A percentile compares a stretch with the other conserved stretches of the same genome.
Conservation (phyloP, 495 filamentous ascomycete genomes). For the Talaromyces adpressus region DNA sequence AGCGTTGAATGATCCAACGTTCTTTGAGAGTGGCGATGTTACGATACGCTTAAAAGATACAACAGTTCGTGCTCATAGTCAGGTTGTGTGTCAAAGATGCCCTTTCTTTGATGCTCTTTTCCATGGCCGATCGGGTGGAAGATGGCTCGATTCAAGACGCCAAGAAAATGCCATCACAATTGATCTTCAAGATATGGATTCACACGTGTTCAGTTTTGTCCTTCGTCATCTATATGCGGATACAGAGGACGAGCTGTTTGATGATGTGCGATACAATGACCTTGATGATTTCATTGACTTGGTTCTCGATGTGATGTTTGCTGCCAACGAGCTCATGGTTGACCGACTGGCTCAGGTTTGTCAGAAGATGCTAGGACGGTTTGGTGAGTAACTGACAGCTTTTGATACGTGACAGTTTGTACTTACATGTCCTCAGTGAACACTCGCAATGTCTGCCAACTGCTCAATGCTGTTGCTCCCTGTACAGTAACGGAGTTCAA, state of each 20-base stretch:
- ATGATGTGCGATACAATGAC: constrained; percentile 60
- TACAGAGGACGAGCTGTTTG: constrained; percentile 71
- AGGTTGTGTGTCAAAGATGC: constrained; percentile 73
- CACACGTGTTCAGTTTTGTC: constrained; percentile 67
- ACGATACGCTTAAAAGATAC: constrained; percentile 68
- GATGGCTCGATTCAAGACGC: constrained; percentile 72
- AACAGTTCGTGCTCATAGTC: constrained; percentile 61
- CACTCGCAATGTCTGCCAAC: constrained; percentile 74
- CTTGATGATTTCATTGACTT: constrained; percentile 81
- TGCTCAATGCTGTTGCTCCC: constrained; percentile 77
- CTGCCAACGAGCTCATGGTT: constrained; percentile 91
- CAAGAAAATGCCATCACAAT: constrained; percentile 54
- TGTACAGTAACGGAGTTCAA: constrained; percentile 82
- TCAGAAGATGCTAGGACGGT: constrained; percentile 79
- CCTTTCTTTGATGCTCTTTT: constrained; percentile 92
- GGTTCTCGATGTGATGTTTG: constrained; percentile 84
- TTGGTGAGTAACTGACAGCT: constrained; percentile 50
- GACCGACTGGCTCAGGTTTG: constrained; percentile 85
- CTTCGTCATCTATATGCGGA: constrained; percentile 81
- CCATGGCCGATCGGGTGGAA: constrained; percentile 72
- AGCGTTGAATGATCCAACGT: constrained; percentile 58
- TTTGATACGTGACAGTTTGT: background rate
- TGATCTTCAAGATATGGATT: constrained; percentile 74
- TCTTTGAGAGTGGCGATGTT: constrained; percentile 69
- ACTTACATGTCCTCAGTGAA: constrained; percentile 45